A percentile compares a stretch with the other conserved stretches of the same genome.
Conservation (phyloP, 768 basidiomycete species). For the Phanerodontia chrysosporium region DNA sequence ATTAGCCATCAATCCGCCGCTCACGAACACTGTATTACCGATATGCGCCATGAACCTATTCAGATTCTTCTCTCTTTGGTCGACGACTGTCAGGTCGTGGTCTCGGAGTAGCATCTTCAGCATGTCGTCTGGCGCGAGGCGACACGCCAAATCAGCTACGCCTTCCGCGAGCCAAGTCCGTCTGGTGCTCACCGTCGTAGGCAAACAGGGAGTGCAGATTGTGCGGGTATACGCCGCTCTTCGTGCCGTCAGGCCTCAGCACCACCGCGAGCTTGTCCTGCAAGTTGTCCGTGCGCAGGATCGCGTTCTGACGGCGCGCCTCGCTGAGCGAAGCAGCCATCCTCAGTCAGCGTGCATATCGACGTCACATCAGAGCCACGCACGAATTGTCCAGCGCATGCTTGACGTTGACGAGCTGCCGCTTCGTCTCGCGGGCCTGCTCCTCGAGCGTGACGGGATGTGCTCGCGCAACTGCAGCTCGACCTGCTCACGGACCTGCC, state of each 20-base stretch:
- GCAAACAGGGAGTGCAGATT: slow-evolving; percentile 46
- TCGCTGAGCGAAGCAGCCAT: slow-evolving; percentile 30
- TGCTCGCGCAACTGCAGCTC: slow-evolving; percentile 42
- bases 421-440: slow-evolving; percentile 40
- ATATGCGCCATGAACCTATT: slow-evolving; percentile 56
- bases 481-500: slow-evolving; percentile 45
- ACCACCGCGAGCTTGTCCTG: slow-evolving; percentile 44
- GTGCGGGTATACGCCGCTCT: slow-evolving; percentile 43
- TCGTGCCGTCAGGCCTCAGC: slow-evolving; percentile 44
- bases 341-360: neutral
- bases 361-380: slow-evolving; percentile 20
- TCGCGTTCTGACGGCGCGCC: slow-evolving; percentile 46
- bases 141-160: slow-evolving; percentile 2
- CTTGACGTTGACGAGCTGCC: slow-evolving; percentile 39
- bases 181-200: slow-evolving; percentile 47
- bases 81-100: slow-evolving; percentile 43
- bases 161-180: neutral
- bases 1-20: neutral
- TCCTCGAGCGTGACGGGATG: slow-evolving; percentile 41
- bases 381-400: slow-evolving; percentile 52
- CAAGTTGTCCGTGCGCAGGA: slow-evolving; percentile 33
- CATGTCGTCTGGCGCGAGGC: slow-evolving; percentile 36
- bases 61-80: slow-evolving; percentile 40
- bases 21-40: slow-evolving; percentile 29
- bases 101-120: slow-evolving; percentile 42